Conservation (phyloP, 495 filamentous ascomycete genomes). For the Hapsidospora chrysogenum region DNA sequence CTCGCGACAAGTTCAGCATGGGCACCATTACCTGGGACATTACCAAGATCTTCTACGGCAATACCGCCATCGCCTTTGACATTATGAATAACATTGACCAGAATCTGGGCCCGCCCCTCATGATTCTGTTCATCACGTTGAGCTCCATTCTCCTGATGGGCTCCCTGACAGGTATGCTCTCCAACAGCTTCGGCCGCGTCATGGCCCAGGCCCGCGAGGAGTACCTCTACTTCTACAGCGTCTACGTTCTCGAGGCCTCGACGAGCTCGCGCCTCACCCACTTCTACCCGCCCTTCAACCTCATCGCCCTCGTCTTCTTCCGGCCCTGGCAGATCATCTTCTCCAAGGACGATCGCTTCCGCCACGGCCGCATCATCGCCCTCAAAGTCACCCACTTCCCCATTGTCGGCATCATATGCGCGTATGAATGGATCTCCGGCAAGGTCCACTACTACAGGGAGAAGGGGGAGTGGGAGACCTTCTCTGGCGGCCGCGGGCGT, state of each 20-base stretch:
- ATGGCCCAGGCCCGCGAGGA: constrained; percentile 54
- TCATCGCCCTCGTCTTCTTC: constrained; percentile 67
- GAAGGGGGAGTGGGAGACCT: constrained; percentile 10
- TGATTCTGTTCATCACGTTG: constrained; percentile 70
- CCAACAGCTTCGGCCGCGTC: constrained; percentile 76
- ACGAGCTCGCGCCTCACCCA: constrained; percentile 66
- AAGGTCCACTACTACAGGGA: constrained; percentile 9
- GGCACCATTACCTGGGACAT: constrained; percentile 70
- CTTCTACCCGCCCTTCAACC: constrained; percentile 63
- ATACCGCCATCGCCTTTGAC: constrained; percentile 65
- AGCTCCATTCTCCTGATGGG: constrained; percentile 84
- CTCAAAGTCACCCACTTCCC: constrained; percentile 46
- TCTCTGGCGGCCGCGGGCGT: constrained; percentile 9
- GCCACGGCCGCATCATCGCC: constrained; percentile 58
- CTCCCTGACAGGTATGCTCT: constrained; percentile 82
- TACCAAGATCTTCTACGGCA: constrained; percentile 67
- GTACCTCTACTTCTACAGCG: constrained; percentile 60
- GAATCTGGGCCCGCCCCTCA: constrained; percentile 46
- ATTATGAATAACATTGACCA: constrained; percentile 28
- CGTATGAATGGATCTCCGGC: constrained; percentile 27
- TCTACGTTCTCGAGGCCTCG: constrained; percentile 67
- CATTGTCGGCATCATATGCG: constrained; percentile 30
- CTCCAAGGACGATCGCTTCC: constrained; percentile 47
- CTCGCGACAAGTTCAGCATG: constrained; percentile 57
- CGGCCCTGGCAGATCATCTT: constrained; percentile 69